Evolutionary conservation across 345 rosid genomes (phyloP).

Genomic region (Punica granatum): DNA sequence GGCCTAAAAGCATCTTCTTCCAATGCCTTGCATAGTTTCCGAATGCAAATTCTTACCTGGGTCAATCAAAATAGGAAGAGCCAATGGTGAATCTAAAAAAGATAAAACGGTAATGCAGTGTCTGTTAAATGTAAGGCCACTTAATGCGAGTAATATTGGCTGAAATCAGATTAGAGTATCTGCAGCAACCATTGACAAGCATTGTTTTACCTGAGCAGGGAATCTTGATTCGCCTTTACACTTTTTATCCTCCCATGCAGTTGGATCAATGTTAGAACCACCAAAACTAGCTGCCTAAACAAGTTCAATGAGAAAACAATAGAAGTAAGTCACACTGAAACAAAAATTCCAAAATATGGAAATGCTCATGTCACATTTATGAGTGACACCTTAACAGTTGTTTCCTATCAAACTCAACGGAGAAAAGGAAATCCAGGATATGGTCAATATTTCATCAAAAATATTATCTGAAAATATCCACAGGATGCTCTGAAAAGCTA

Average conservation of each 20-base stretch:
- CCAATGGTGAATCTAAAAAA: not conserved
- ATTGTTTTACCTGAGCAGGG: slow-evolving; percentile 85
- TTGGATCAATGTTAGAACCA: slow-evolving; percentile 94
- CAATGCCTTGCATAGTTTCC: slow-evolving; percentile 89
- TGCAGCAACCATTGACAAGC: slow-evolving; percentile 1
- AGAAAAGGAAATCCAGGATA: not conserved
- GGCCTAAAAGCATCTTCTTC: slow-evolving; percentile 98
- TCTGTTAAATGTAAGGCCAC: not conserved
- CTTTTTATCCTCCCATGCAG: slow-evolving; percentile 99
- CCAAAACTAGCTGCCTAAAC: slow-evolving; percentile 88
- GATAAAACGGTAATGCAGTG: not conserved
- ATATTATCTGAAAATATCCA: no score
- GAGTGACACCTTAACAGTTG: not conserved
- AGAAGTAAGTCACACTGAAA: not conserved
- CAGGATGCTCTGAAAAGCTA: not conserved
- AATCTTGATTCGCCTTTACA: slow-evolving; percentile 98
- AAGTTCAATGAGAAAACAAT: slow-evolving; percentile 5
- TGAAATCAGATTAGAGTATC: not conserved
- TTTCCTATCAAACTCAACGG: not conserved
- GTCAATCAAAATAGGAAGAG: not conserved
- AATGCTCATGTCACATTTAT: not conserved
- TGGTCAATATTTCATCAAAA: not conserved
- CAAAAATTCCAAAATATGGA: not conserved
- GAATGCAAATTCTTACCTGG: slow-evolving; percentile 75
- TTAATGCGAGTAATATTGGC: not conserved